A percentile compares a stretch with the other conserved stretches of the same genome.
Conservation (phyloP, 1,284 basidiomycete genomes). For the Gymnopus androsaceus region DNA sequence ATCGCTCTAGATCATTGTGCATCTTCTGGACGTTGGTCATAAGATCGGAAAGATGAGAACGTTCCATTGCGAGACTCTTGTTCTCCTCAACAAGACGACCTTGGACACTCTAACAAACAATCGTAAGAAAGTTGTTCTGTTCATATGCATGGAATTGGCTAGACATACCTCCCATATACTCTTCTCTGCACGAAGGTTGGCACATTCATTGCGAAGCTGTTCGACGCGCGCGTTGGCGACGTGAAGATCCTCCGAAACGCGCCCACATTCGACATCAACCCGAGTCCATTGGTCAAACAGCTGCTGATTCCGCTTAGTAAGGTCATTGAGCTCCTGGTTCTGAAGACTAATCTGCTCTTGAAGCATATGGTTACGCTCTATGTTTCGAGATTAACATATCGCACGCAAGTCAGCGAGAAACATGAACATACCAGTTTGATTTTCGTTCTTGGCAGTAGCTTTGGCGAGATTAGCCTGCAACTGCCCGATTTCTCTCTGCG, state of each 20-base stretch:
- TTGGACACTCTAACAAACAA: constrained; percentile 68
- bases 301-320: constrained; percentile 66
- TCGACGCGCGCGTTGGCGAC: constrained; percentile 62
- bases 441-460: constrained; percentile 78
- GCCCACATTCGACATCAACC: constrained; percentile 65
- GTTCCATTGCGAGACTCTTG: constrained; percentile 74
- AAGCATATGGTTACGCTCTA: constrained; percentile 68
- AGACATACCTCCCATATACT: constrained; percentile 82
- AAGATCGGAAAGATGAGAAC: constrained; percentile 81
- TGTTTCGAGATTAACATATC: constrained; percentile 5
- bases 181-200: constrained; percentile 88
- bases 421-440: constrained; percentile 58
- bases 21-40: constrained; percentile 89
- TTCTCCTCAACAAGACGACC: constrained; percentile 84
- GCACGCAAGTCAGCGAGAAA: background rate
- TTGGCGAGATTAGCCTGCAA: constrained; percentile 75
- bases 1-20: constrained; percentile 84
- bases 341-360: constrained; percentile 63
- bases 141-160: background rate
- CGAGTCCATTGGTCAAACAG: constrained; percentile 69
- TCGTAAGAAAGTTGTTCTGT: constrained; percentile 8
- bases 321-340: constrained; percentile 59
- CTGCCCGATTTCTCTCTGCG: constrained; percentile 70
- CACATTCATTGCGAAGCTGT: constrained; percentile 79
- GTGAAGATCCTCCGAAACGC: constrained; percentile 65